Evolutionary conservation across 1,284 basidiomycete genomes (phyloP).

Genomic region (Leccinum pachyderme): DNA sequence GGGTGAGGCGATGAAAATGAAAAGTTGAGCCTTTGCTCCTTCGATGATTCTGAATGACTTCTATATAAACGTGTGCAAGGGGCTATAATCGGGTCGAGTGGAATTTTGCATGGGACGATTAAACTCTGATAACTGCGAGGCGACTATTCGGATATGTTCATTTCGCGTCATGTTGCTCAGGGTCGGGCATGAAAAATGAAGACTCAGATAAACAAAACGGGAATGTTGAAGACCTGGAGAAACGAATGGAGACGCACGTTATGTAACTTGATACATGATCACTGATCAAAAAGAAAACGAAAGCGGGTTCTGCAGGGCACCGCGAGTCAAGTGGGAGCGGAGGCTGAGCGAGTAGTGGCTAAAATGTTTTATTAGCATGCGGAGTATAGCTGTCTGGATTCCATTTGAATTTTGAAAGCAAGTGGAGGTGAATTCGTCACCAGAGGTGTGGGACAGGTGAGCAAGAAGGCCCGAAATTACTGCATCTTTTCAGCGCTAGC

Average conservation of each 20-base stretch:
- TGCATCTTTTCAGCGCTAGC: not conserved
- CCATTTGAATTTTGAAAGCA: not conserved
- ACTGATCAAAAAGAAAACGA: no score
- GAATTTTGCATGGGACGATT: slow-evolving; percentile 12
- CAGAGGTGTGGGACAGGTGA: not conserved
- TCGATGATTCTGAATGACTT: slow-evolving; percentile 16
- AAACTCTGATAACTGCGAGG: slow-evolving; percentile 17
- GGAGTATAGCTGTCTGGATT: not conserved
- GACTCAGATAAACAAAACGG: no score
- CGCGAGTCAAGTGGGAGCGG: not conserved
- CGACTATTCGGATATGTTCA: not conserved
- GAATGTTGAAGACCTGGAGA: no score
- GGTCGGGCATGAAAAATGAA: no score
- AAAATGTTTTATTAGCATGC: not conserved
- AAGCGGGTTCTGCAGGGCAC: not conserved
- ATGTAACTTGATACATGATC: no score
- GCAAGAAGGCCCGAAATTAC: not conserved
- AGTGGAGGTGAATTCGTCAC: not conserved
- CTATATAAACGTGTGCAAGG: slow-evolving; percentile 30
- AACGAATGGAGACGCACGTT: no score
- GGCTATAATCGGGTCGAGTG: no score
- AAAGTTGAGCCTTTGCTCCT: not conserved
- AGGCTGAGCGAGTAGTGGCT: not conserved
- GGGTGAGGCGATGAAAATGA: slow-evolving; percentile 15
- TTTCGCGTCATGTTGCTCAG: no score